phyloP scores from a whole-genome alignment of 225 moss, liverwort and hornwort species.

The Pseudoscleropodium purum region DNA sequence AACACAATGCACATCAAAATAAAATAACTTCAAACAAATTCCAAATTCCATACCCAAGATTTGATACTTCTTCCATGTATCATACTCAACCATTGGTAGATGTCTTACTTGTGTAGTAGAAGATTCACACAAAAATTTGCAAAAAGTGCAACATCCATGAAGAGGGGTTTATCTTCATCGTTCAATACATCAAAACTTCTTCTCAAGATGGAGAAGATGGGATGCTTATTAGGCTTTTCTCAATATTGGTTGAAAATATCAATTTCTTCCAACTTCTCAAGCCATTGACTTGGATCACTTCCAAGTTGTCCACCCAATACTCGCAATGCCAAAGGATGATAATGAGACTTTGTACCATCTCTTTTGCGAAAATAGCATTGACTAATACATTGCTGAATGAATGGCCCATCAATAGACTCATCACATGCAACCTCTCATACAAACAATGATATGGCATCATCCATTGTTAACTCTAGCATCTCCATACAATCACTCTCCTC shows the following conservation, averaged over 20 bases:
- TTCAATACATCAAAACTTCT: not conserved
- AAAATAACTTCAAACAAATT: not conserved
- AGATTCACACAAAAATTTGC: accelerated
- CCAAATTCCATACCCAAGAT: not conserved
- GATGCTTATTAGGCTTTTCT: not conserved
- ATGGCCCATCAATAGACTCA: accelerated
- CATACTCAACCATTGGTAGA: not conserved
- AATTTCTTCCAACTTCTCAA: not conserved
- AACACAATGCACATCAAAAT: accelerated
- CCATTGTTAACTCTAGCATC: not conserved
- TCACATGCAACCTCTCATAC: not conserved
- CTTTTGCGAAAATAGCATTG: not conserved
- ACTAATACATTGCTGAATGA: not conserved
- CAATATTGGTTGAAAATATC: not conserved
- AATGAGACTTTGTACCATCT: not conserved
- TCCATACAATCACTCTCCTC: not conserved
- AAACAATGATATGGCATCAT: not conserved
- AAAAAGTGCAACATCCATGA: not conserved
- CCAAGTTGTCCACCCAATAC: not conserved
- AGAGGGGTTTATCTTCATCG: not conserved
- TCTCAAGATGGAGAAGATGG: not conserved
- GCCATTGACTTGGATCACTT: not conserved
- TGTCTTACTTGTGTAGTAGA: too few species aligned
- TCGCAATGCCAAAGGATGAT: not conserved
- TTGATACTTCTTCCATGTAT: not conserved